Evolutionary conservation across 768 basidiomycete genomes (phyloP).

Genomic region (Ramaria rubella): DNA sequence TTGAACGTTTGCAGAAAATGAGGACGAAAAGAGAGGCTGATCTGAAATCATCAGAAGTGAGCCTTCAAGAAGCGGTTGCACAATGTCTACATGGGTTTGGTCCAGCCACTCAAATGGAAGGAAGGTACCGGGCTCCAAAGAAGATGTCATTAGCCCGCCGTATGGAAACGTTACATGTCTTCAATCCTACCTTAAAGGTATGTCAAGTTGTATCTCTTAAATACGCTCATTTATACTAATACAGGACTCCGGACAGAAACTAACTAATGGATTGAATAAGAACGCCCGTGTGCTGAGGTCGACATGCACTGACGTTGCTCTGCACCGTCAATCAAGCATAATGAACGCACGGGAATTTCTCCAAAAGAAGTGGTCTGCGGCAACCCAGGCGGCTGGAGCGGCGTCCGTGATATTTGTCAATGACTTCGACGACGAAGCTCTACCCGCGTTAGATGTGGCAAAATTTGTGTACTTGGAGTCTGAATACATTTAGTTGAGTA

Average conservation of each 20-base stretch:
- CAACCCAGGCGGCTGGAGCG: constrained; percentile 22
- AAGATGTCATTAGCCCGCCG: neutral
- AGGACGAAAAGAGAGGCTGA: neutral
- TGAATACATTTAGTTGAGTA: constrained; percentile 43
- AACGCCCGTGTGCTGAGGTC: neutral
- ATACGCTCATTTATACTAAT: neutral
- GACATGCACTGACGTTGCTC: neutral
- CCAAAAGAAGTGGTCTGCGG: constrained; percentile 26
- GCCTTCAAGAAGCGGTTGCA: neutral
- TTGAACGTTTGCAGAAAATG: neutral
- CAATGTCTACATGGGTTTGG: constrained; percentile 5
- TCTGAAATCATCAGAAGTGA: neutral
- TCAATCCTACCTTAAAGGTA: neutral
- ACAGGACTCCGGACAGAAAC: neutral
- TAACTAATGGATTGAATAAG: neutral
- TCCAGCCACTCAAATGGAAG: neutral
- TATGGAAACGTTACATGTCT: neutral
- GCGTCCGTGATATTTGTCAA: constrained; percentile 29
- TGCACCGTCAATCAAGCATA: neutral
- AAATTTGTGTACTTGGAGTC: constrained; percentile 48
- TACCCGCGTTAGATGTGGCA: constrained; percentile 35
- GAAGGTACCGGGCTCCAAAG: neutral
- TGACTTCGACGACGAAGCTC: constrained; percentile 28
- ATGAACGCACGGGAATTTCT: constrained; percentile 7
- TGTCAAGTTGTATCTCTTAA: neutral